These are phyloP conservation scores for Omphalea diandra DNA, from an alignment of 441 rosid genomes.

Conservation along the genomic window DNA sequence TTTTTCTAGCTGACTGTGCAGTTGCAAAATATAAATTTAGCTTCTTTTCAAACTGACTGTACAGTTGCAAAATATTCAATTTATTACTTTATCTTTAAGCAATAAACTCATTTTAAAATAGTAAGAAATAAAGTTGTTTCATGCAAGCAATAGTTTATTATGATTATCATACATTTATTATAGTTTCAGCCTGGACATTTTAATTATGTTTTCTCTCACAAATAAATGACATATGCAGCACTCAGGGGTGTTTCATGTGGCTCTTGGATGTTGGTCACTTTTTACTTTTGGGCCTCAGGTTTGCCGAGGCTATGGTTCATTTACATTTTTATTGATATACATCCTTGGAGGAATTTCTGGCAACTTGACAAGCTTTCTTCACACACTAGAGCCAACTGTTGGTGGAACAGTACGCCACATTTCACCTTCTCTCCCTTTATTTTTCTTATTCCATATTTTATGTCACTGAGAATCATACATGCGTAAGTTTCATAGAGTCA, in stretches of 20 bases:
- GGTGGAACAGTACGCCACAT: conserved; percentile 75
- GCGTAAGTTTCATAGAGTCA: too few species aligned
- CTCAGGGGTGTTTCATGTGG: conserved; percentile 70
- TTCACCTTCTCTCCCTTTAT: background rate
- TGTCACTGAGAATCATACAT: background rate
- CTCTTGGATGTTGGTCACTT: conserved; percentile 79
- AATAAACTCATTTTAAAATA: background rate
- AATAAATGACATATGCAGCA: conserved; percentile 49
- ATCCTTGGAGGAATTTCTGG: conserved; percentile 84
- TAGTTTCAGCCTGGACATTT: background rate
- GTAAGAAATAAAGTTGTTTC: background rate
- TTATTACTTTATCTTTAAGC: background rate
- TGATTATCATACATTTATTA: background rate
- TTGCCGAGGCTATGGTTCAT: conserved; percentile 66
- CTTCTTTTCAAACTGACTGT: background rate
- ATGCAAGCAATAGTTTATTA: background rate
- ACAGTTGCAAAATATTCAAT: background rate
- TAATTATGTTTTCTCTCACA: background rate
- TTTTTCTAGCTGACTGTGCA: too few species aligned
- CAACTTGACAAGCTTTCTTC: conserved; percentile 83
- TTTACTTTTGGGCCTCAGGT: conserved; percentile 75
- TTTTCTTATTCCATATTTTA: background rate
- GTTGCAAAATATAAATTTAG: too few species aligned
- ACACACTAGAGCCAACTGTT: conserved; percentile 72
- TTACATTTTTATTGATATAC: conserved; percentile 71